Percentiles rank a stretch among this genome's conserved stretches.
Evolutionary conservation across 2,329 filamentous ascomycete genomes (phyloP).

Genomic region (Dendryphion nanum): DNA sequence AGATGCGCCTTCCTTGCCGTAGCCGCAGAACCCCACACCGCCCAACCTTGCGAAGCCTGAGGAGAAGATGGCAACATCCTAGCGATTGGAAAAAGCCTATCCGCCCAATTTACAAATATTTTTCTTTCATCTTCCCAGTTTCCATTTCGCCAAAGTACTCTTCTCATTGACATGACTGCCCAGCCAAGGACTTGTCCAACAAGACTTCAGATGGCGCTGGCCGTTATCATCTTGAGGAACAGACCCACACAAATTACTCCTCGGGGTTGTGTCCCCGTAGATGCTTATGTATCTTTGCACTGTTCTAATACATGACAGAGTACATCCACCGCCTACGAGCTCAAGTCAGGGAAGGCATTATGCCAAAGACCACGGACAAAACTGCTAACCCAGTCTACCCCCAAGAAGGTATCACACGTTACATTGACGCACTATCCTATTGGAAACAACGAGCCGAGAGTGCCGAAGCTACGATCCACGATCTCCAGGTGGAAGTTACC

Average conservation of each 20-base stretch:
- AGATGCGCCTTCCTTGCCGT: too few species aligned
- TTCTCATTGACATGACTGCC: too few species aligned
- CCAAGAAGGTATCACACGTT: conserved; percentile 26
- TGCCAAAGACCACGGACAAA: too few species aligned
- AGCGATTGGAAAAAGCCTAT: too few species aligned
- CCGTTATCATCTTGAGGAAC: conserved; percentile 36
- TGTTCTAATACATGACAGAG: conserved; percentile 19
- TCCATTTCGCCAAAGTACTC: too few species aligned
- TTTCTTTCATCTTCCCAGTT: too few species aligned
- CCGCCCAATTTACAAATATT: too few species aligned
- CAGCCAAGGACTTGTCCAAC: conserved; percentile 13
- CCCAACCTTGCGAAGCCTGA: too few species aligned
- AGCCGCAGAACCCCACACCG: too few species aligned
- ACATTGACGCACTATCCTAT: conserved; percentile 42
- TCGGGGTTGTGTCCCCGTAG: conserved; percentile 25
- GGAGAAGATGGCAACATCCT: too few species aligned
- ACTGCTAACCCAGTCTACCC: too few species aligned
- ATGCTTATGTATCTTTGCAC: neutral
- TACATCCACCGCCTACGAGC: conserved; percentile 34
- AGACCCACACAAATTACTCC: conserved; percentile 37
- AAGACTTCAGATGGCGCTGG: conserved; percentile 29
- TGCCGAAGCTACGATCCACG: conserved; percentile 20
- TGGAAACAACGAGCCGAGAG: conserved; percentile 33
- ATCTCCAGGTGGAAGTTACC: conserved; percentile 19
- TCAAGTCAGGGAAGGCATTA: conserved; percentile 29